A percentile compares a stretch with the other conserved stretches of the same genome.
phyloP scores from a whole-genome alignment of 2,329 filamentous ascomycete genomes.

The Zarea fungicola region DNA sequence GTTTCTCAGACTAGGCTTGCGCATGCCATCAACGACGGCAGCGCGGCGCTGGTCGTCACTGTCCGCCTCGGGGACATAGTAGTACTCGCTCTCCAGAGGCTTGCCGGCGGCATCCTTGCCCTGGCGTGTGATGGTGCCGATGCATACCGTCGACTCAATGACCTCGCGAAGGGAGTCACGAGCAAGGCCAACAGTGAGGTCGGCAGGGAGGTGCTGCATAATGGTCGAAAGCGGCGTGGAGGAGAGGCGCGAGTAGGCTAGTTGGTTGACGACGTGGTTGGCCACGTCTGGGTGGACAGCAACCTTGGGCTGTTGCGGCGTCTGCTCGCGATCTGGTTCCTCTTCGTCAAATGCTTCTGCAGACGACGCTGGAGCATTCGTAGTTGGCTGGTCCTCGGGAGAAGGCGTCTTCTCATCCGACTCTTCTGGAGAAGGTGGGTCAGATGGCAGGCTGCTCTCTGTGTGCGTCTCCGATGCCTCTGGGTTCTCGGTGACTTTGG shows the following conservation, averaged over 20 bases:
- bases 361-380: not conserved
- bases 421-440: constrained; percentile 10
- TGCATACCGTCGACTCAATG: constrained; percentile 68
- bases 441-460: constrained; percentile 9
- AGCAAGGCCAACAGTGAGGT: constrained; percentile 54
- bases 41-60: constrained; percentile 70
- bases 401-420: constrained; percentile 7
- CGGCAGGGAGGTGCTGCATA: constrained; percentile 73
- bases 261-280: constrained; percentile 91
- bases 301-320: constrained; percentile 19
- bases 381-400: not conserved
- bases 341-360: not conserved
- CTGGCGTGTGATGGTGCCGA: constrained; percentile 82
- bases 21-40: constrained; percentile 77
- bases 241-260: constrained; percentile 88
- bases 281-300: constrained; percentile 45
- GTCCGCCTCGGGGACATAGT: constrained; percentile 88
- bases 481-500: constrained; percentile 3
- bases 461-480: constrained; percentile 12
- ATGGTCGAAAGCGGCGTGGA: constrained; percentile 89
- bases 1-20: constrained; percentile 81
- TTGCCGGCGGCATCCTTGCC: constrained; percentile 97
- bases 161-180: constrained; percentile 62
- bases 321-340: constrained; percentile 1
- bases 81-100: constrained; percentile 90